phyloP scores from a whole-genome alignment of 1,284 basidiomycete genomes.

The Apiotrichum sp. region DNA sequence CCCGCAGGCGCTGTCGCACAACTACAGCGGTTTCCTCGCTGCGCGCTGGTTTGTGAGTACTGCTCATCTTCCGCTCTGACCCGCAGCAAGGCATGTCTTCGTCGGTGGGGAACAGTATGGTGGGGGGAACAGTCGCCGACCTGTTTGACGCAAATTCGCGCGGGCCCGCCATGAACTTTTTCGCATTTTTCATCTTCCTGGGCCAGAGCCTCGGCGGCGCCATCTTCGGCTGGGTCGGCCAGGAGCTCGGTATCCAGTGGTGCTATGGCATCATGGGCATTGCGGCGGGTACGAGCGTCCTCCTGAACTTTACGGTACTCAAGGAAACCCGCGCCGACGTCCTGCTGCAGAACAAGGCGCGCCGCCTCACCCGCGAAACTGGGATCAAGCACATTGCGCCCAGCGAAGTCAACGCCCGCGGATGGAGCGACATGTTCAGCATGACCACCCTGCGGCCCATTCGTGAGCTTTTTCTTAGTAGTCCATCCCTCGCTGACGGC shows the following conservation, averaged over 20 bases:
- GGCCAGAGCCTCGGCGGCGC: conserved; percentile 32
- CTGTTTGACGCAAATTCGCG: conserved; percentile 38
- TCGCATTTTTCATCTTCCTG: conserved; percentile 43
- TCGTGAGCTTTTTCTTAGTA: conserved; percentile 21
- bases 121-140: conserved; percentile 45
- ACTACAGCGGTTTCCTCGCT: conserved; percentile 35
- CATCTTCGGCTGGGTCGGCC: conserved; percentile 29
- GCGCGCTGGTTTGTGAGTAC: conserved; percentile 35
- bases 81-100: conserved; percentile 33
- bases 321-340: conserved; percentile 47
- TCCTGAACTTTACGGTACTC: conserved; percentile 37
- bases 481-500: background rate
- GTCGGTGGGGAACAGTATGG: conserved; percentile 38
- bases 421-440: conserved; percentile 32
- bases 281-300: conserved; percentile 23
- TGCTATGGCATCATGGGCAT: conserved; percentile 39
- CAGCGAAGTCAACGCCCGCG: conserved; percentile 35
- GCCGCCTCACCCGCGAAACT: conserved; percentile 40
- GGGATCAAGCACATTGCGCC: conserved; percentile 39
- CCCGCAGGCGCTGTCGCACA: conserved; percentile 37
- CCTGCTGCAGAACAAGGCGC: conserved; percentile 46
- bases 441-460: conserved; percentile 39
- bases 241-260: conserved; percentile 31
- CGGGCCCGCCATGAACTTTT: conserved; percentile 47
- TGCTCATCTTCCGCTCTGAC: background rate